phyloP scores from a whole-genome alignment of 805 yeast species.

The Lipomyces spencermartinsiae region DNA sequence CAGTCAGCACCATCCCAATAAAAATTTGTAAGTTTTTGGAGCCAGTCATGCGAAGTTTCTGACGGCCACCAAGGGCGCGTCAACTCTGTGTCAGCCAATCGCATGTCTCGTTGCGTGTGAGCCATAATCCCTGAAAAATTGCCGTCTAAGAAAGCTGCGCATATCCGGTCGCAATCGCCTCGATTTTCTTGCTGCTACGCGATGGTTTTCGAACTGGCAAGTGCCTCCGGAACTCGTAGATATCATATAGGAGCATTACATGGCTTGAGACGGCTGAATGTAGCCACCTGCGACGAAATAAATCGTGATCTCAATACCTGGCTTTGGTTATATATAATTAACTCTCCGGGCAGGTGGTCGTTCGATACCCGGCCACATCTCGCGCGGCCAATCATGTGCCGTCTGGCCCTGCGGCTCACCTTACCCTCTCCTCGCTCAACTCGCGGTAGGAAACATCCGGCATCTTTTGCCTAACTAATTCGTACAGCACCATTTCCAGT shows the following conservation, averaged over 20 bases:
- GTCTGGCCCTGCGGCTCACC: neutral
- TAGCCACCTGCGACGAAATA: too few relatives aligned
- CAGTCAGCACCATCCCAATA: neutral
- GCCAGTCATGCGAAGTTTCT: neutral
- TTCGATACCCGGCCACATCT: neutral
- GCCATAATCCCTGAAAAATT: neutral
- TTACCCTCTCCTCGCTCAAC: neutral
- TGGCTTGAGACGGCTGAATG: too few relatives aligned
- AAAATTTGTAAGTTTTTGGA: neutral
- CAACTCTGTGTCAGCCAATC: neutral
- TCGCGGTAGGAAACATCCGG: too few relatives aligned
- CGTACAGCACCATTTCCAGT: neutral
- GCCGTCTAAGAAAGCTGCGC: too few relatives aligned
- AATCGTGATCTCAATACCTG: neutral
- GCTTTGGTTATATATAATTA: neutral
- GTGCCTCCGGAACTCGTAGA: too few relatives aligned
- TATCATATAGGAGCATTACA: too few relatives aligned
- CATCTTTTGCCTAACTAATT: neutral
- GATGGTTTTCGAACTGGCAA: too few relatives aligned
- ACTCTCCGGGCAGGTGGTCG: neutral
- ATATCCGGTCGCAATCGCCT: too few relatives aligned
- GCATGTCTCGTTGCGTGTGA: neutral
- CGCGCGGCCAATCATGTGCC: neutral
- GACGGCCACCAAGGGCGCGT: too few relatives aligned
- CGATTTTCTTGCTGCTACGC: too few relatives aligned